Percentiles rank a stretch among this genome's conserved stretches.
These are phyloP conservation scores for Beverwykella pulmonaria DNA, from an alignment of 495 filamentous ascomycete species.

Conservation along the genomic window DNA sequence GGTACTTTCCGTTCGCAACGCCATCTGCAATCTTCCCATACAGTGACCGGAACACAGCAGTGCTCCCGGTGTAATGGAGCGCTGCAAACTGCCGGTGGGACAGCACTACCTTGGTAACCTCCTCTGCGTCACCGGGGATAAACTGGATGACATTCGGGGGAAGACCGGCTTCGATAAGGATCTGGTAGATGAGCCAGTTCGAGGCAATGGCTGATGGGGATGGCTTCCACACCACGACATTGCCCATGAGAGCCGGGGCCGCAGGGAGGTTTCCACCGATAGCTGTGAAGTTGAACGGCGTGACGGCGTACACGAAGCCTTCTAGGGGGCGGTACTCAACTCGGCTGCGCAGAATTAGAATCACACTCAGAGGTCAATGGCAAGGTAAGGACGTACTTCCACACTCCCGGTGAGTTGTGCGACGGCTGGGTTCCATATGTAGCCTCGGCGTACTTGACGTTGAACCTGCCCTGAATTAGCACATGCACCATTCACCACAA, in stretches of 20 bases:
- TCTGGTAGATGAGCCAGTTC: constrained; percentile 48
- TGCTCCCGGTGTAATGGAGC: constrained; percentile 50
- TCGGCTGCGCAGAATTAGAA: constrained; percentile 35
- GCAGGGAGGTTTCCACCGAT: constrained; percentile 49
- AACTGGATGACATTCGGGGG: constrained; percentile 51
- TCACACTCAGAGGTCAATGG: neutral
- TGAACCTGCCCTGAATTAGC: constrained; percentile 49
- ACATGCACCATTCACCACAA: neutral
- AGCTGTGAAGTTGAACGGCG: constrained; percentile 52
- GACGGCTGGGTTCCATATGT: constrained; percentile 47
- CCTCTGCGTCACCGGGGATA: constrained; percentile 48
- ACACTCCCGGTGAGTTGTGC: constrained; percentile 47
- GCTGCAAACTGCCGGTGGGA: constrained; percentile 46
- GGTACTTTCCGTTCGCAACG: constrained; percentile 46
- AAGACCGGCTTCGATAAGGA: constrained; percentile 49
- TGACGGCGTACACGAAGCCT: constrained; percentile 51
- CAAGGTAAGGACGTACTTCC: constrained; percentile 43
- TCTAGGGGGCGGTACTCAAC: constrained; percentile 51
- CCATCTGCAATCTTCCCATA: constrained; percentile 47
- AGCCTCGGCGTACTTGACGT: constrained; percentile 50
- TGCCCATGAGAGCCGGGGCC: constrained; percentile 50
- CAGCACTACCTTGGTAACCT: constrained; percentile 47
- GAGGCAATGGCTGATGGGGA: constrained; percentile 46
- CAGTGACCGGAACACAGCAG: constrained; percentile 46
- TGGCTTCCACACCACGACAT: constrained; percentile 52